Evolutionary conservation across 2,329 filamentous ascomycete genomes (phyloP), one percentile per base, ranked within the genome.

Genomic region (Rosellinia necatrix): DNA sequence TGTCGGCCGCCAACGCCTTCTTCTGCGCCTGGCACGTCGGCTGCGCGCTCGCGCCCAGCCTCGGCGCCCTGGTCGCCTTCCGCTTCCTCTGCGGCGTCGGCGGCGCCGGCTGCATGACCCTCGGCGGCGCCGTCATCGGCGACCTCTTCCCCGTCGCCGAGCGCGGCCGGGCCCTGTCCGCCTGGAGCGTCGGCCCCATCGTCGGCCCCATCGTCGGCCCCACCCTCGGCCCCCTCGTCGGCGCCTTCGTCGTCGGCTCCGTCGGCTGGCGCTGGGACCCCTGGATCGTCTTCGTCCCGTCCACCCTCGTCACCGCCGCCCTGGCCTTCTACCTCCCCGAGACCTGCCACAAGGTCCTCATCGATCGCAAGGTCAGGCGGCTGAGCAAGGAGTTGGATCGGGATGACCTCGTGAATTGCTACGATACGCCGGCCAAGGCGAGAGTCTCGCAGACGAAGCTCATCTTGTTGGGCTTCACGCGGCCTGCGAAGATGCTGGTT

Each of bases 1-100:
- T 88, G 58, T 77, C 81, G 19, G 69, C 66, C 2, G 81, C 83
- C 54, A 89, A 85, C 60, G 66, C 78, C 5, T 76, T 84, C 55
- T 90, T 89, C 68, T 78, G 84, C 53, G 67, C 81, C 1, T 88
- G 84, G 74, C 83, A 82, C 41, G 79, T 90, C 60, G 86, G 83
- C 0, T 88, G 85, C 55, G 88, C 84, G 1, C 73, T 89, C 3
- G 77, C 84, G 0, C 81, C 81, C 1, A 71, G 68, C 5, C 74
- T 89, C 44, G 68, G 69, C 15, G 71, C 79, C 34, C 76, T 89
- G 41, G 79, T 88, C 25, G 76, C 79, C 2, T 89, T 85, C 64
- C 77, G 82, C 10, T 83, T 85, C 65, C 70, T 84, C 40, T 79
- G 81, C 3, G 86, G 86, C 0, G 69, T 88, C 2, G 81, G 84